Evolutionary conservation across 2,329 filamentous ascomycete species (phyloP).

Genomic region (Neurospora sp.): DNA sequence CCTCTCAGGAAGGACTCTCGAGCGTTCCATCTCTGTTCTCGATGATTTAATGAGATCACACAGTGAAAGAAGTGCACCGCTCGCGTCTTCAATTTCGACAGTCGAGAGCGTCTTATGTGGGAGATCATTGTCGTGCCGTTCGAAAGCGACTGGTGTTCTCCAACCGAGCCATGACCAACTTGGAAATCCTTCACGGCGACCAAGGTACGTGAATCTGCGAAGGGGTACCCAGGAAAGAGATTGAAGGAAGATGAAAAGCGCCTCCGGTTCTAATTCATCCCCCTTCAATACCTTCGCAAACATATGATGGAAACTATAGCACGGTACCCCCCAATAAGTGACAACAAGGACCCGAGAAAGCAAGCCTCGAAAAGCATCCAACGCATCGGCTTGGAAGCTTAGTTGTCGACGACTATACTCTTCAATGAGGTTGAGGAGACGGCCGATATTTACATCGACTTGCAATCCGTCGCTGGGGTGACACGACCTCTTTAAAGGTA

Average conservation of each 20-base stretch:
- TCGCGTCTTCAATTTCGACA: accelerated
- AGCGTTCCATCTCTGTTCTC: not conserved
- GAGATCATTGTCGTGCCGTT: no score
- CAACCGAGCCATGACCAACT: not conserved
- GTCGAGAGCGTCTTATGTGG: accelerated
- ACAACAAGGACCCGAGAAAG: not conserved
- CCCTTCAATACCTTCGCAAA: no score
- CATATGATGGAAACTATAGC: no score
- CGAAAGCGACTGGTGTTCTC: not conserved
- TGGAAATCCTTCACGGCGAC: not conserved
- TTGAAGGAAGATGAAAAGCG: not conserved
- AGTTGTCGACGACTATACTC: accelerated
- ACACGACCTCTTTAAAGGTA: not conserved
- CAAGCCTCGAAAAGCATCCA: not conserved
- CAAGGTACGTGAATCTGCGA: not conserved
- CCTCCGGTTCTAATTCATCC: no score
- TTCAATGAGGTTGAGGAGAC: accelerated
- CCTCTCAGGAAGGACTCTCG: not conserved
- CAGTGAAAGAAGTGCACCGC: not conserved
- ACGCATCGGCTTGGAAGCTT: not conserved
- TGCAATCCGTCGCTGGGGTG: accelerated
- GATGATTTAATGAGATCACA: accelerated
- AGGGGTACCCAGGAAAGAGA: not conserved
- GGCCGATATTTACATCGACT: accelerated
- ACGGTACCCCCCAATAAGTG: not conserved